phyloP scores from a whole-genome alignment of 768 basidiomycete genomes.

The Dacryopinax primogenitus region DNA sequence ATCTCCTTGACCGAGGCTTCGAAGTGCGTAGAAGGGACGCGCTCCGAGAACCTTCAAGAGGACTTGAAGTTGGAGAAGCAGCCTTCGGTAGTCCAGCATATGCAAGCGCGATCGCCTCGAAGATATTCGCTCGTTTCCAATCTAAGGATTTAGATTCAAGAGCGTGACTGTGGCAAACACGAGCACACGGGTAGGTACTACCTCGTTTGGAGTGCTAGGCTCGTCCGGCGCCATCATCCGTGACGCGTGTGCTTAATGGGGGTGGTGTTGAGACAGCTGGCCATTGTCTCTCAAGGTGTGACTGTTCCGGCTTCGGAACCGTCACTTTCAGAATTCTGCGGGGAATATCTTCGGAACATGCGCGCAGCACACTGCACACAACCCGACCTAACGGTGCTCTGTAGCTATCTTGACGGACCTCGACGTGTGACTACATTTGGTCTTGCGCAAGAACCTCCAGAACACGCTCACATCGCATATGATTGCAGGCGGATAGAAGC shows the following conservation, averaged over 20 bases:
- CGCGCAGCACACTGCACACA: no score
- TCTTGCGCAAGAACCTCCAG: not conserved
- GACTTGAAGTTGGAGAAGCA: slow-evolving; percentile 13
- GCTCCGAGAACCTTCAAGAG: not conserved
- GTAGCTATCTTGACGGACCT: no score
- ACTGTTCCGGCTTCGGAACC: no score
- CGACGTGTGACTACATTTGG: no score
- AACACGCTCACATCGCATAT: not conserved
- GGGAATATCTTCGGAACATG: no score
- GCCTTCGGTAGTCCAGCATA: slow-evolving; percentile 10
- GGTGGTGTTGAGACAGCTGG: no score
- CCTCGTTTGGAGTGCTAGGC: slow-evolving; percentile 14
- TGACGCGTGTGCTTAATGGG: no score
- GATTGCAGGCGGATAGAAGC: not conserved
- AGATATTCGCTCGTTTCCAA: slow-evolving; percentile 12
- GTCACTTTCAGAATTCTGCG: no score
- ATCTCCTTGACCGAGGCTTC: not conserved
- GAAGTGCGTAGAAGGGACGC: not conserved
- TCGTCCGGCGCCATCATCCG: no score
- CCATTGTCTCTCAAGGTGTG: no score
- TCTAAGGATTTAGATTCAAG: slow-evolving; percentile 15
- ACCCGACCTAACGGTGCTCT: no score
- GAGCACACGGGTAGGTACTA: slow-evolving; percentile 14
- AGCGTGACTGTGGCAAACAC: slow-evolving; percentile 14
- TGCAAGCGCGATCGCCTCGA: slow-evolving; percentile 14